Base-by-base conservation (phyloP, 106 monocot species). In the Ottelia alismoides region DNA sequence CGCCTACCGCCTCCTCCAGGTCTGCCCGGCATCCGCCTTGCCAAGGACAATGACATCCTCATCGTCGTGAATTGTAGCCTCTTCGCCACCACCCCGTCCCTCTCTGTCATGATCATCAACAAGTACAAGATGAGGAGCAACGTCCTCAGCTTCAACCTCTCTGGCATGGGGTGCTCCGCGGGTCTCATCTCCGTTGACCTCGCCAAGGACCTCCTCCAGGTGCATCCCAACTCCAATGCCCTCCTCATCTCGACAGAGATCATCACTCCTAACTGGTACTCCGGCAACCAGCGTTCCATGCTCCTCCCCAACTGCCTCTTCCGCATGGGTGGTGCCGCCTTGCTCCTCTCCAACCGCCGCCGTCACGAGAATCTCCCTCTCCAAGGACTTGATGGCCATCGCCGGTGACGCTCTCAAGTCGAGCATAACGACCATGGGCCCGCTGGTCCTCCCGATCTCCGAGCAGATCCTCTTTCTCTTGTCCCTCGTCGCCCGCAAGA, bases 91-190 rank as follows among this genome's bases (percentile, higher is more conserved):
- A 61, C 61, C 2, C 61, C 61, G 1, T 61, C 61, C 29, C 61
- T 61, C 14, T 61, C 61, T n/a, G 47, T 49, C 47, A 61, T 61
- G 61, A 22, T 61, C 10, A 20, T 61, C 4, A 61, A 61, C 61
- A 48, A 61, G 48, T 61, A 61, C 61, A 61, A 49, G 61, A 61
- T 61, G 61, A 16, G 61, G 19, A 61, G 61, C 61, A n/a, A n/a
- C n/a, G n/a, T n/a, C n/a, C n/a, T n/a, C n/a, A n/a, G n/a, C n/a
- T n/a, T n/a, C n/a, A n/a, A n/a, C n/a, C n/a, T n/a, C n/a, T n/a
- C n/a, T n/a, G n/a, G n/a, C n/a, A n/a, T n/a, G n/a, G n/a, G n/a
- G n/a, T n/a, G n/a, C n/a, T n/a, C n/a, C n/a, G n/a, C n/a, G n/a
- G n/a, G n/a, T n/a, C n/a, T n/a, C n/a, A n/a, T n/a, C n/a, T n/a